phyloP scores from a whole-genome alignment of 768 basidiomycete genomes.

The Postia placenta region DNA sequence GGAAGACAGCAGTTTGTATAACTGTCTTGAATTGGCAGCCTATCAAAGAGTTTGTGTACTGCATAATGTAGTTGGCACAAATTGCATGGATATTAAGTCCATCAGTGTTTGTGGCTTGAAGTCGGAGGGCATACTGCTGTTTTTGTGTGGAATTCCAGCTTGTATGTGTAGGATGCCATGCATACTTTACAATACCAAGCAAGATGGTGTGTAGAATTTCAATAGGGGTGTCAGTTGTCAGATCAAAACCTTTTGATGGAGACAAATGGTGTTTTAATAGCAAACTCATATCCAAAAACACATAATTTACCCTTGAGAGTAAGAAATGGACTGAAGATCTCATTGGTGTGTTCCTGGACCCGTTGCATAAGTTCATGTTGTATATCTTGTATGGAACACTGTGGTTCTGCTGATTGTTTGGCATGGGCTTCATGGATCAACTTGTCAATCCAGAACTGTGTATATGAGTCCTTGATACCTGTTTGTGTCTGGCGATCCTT shows the following conservation, averaged over 20 bases:
- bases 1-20: conserved; percentile 24
- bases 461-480: neutral
- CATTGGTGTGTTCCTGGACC: neutral
- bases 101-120: conserved; percentile 20
- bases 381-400: neutral
- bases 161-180: conserved; percentile 24
- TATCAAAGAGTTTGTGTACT: conserved; percentile 29
- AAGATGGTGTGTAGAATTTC: conserved; percentile 19
- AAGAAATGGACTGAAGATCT: neutral
- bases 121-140: conserved; percentile 19
- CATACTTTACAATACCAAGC: conserved; percentile 25
- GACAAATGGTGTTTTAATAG: neutral
- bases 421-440: neutral
- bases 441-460: neutral
- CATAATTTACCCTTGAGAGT: neutral
- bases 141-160: conserved; percentile 3
- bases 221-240: conserved; percentile 6
- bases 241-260: conserved; percentile 1
- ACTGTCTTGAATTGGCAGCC: conserved; percentile 32
- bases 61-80: conserved; percentile 25
- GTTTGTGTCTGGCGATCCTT: neutral
- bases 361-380: neutral
- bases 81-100: conserved; percentile 23
- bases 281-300: neutral
- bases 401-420: neutral